Percentiles rank a stretch among this genome's conserved stretches.
These are phyloP conservation scores for Copromyces sp. DNA, from an alignment of 495 filamentous ascomycete genomes.

Conservation along the genomic window DNA sequence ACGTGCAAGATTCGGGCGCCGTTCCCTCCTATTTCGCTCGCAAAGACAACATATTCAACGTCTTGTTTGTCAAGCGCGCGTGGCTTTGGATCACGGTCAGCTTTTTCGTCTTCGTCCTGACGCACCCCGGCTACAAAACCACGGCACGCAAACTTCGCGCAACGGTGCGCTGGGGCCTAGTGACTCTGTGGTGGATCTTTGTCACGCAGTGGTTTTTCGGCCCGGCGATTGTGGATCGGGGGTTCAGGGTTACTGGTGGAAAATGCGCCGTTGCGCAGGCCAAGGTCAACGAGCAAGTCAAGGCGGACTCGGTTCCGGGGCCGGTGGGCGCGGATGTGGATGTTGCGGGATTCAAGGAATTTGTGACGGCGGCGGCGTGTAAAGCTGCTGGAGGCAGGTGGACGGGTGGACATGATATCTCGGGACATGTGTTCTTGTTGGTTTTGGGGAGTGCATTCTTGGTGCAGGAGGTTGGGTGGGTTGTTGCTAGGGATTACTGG, in stretches of 20 bases:
- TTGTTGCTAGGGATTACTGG: conserved; percentile 30
- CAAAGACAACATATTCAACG: conserved; percentile 84
- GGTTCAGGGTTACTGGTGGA: conserved; percentile 74
- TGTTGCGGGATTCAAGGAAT: conserved; percentile 30
- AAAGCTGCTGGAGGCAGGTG: conserved; percentile 71
- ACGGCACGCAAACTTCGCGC: conserved; percentile 1
- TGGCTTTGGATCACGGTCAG: conserved; percentile 81
- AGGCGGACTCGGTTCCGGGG: neutral
- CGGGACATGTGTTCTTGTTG: conserved; percentile 88
- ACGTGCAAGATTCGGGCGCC: conserved; percentile 32
- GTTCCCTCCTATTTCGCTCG: conserved; percentile 85
- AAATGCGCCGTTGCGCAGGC: conserved; percentile 49
- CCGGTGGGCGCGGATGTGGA: neutral
- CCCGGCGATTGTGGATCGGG: conserved; percentile 74
- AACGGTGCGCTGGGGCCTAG: conserved; percentile 48
- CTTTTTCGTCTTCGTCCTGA: conserved; percentile 48
- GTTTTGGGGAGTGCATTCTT: conserved; percentile 72
- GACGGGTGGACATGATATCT: conserved; percentile 87
- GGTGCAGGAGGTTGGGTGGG: conserved; percentile 66
- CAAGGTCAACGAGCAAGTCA: conserved; percentile 14
- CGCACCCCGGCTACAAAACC: conserved; percentile 41
- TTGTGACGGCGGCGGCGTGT: conserved; percentile 70
- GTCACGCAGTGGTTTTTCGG: conserved; percentile 97
- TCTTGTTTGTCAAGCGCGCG: conserved; percentile 85
- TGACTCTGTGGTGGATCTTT: conserved; percentile 64